Conservation (phyloP, 768 basidiomycete genomes). For the Leccinellum luteum region DNA sequence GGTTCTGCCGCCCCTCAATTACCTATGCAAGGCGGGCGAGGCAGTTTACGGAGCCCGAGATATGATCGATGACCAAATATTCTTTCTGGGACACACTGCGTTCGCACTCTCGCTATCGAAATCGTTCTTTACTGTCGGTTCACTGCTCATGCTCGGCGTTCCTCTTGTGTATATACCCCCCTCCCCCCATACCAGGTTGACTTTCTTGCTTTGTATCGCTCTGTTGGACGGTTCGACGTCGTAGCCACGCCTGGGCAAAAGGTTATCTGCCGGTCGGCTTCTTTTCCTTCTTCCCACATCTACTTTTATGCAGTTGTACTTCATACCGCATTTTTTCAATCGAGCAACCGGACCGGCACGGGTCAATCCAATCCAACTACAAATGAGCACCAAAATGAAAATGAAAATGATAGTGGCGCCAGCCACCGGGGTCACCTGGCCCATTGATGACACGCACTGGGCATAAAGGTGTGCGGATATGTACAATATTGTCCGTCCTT, state of each 20-base stretch:
- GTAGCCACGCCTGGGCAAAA: background rate
- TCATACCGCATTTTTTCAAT: conserved; percentile 13
- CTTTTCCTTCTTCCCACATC: background rate
- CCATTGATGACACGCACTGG: background rate
- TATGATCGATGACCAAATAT: background rate
- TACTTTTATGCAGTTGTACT: conserved; percentile 16
- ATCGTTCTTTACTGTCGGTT: background rate
- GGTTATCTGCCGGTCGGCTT: conserved; percentile 1
- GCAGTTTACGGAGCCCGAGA: conserved; percentile 14
- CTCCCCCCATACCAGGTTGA: background rate
- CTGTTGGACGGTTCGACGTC: background rate
- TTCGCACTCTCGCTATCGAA: conserved; percentile 7
- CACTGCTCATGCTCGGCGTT: background rate
- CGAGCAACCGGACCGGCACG: background rate
- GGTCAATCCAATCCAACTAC: background rate
- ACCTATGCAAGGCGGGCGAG: conserved; percentile 33
- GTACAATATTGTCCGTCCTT: too few relatives aligned
- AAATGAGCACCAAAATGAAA: background rate
- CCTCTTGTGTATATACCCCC: conserved; percentile 21
- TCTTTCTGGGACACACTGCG: conserved; percentile 21
- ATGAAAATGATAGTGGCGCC: conserved; percentile 12
- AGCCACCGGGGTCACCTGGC: background rate
- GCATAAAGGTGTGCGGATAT: background rate
- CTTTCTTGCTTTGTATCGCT: background rate
- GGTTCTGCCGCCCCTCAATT: conserved; percentile 22